Evolutionary conservation across 805 yeast species (phyloP).

Genomic region (Candida jianshihensis): DNA sequence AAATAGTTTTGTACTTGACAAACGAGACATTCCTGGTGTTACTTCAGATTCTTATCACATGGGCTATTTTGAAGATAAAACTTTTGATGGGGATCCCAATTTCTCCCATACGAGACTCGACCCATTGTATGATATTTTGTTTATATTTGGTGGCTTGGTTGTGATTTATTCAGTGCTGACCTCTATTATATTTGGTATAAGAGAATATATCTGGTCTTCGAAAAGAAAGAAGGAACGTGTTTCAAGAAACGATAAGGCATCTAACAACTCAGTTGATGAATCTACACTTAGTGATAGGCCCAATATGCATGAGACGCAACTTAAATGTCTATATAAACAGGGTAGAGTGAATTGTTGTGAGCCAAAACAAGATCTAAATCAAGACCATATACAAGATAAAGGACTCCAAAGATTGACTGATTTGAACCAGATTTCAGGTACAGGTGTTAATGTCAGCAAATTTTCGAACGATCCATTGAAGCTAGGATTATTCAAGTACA

Average conservation of each 20-base stretch:
- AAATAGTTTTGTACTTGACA: neutral
- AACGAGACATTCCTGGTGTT: slow-evolving; percentile 22
- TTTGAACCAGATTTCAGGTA: too few relatives aligned
- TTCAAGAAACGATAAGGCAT: slow-evolving; percentile 17
- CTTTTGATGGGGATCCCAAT: slow-evolving; percentile 9
- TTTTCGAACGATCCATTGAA: too few relatives aligned
- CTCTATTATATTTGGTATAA: slow-evolving; percentile 16
- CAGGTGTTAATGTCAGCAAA: too few relatives aligned
- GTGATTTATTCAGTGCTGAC: slow-evolving; percentile 13
- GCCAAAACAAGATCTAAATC: too few relatives aligned
- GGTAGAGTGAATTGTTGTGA: too few relatives aligned
- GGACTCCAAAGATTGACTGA: too few relatives aligned
- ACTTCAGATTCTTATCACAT: slow-evolving; percentile 21
- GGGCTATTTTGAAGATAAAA: slow-evolving; percentile 22
- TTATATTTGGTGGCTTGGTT: slow-evolving; percentile 18
- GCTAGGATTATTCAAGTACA: too few relatives aligned
- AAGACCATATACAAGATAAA: too few relatives aligned
- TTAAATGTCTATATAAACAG: too few relatives aligned
- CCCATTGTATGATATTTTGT: slow-evolving; percentile 19
- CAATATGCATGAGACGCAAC: too few relatives aligned
- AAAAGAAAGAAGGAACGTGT: slow-evolving; percentile 10
- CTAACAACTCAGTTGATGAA: slow-evolving; percentile 11
- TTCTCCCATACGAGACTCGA: slow-evolving; percentile 12
- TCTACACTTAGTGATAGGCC: too few relatives aligned
- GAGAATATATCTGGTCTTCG: slow-evolving; percentile 23